A percentile compares a stretch with the other conserved stretches of the same genome.
Conservation (phyloP, 441 rosid species). For the Adansonia rubrostipa region DNA sequence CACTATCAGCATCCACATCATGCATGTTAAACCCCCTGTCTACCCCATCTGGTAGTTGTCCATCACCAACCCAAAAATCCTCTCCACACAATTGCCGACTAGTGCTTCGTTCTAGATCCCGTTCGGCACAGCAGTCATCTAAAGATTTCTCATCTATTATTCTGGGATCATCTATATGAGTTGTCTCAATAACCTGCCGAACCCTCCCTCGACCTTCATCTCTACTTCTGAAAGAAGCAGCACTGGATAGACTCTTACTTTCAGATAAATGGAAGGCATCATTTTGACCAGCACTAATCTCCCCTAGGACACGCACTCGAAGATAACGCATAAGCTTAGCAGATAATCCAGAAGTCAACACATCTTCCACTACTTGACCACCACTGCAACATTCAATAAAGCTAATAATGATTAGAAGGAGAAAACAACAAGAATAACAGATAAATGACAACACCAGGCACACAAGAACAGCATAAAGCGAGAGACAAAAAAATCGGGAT, state of each 20-base stretch:
- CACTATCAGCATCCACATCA: conserved; percentile 53
- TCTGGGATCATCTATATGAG: conserved; percentile 52
- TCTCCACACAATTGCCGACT: conserved; percentile 40
- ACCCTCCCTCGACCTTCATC: conserved; percentile 80
- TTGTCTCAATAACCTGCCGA: conserved; percentile 65
- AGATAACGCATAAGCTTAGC: conserved; percentile 96
- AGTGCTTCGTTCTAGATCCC: conserved; percentile 44
- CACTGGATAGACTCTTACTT: conserved; percentile 50
- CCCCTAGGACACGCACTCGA: conserved; percentile 87
- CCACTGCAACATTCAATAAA: conserved; percentile 54
- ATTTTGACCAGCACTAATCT: conserved; percentile 63
- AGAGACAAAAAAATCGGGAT: conserved; percentile 15
- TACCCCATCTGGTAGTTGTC: conserved; percentile 51
- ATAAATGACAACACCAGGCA: conserved; percentile 12
- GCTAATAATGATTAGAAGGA: conserved; percentile 8
- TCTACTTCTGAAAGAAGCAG: conserved; percentile 58
- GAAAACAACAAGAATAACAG: conserved; percentile 17
- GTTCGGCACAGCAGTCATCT: conserved; percentile 49
- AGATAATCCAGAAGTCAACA: conserved; percentile 86
- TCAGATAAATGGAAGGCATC: conserved; percentile 63
- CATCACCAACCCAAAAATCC: conserved; percentile 38
- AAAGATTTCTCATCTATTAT: conserved; percentile 41
- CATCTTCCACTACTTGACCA: conserved; percentile 92
- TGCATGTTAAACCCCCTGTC: conserved; percentile 46
- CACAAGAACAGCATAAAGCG: conserved; percentile 9